Conservation (phyloP, 2,329 filamentous ascomycete genomes). For the Colletotrichum filicis region DNA sequence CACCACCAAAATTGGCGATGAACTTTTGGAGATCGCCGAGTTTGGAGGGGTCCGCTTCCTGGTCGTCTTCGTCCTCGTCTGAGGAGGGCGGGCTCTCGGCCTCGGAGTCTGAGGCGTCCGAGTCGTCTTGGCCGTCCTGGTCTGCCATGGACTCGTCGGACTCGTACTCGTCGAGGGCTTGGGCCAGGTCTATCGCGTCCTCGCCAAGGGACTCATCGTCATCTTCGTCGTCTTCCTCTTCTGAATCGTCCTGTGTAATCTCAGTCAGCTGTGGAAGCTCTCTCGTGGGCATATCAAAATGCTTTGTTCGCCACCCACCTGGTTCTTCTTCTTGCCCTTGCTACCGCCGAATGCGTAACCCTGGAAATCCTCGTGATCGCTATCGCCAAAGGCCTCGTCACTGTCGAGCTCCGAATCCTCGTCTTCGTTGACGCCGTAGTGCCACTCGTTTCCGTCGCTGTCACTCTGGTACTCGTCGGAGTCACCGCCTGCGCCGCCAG, state of each 20-base stretch:
- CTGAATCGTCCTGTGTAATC: constrained; percentile 66
- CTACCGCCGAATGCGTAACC: constrained; percentile 71
- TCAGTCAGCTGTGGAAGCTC: constrained; percentile 53
- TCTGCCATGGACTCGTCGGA: constrained; percentile 58
- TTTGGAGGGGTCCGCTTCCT: constrained; percentile 62
- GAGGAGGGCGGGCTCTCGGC: constrained; percentile 61
- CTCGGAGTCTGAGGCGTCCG: constrained; percentile 55
- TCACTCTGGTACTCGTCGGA: constrained; percentile 81
- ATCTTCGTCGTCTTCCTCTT: constrained; percentile 64
- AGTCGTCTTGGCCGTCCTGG: constrained; percentile 48
- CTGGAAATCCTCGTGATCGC: constrained; percentile 87
- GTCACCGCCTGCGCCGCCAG: constrained; percentile 61
- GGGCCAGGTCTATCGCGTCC: constrained; percentile 69
- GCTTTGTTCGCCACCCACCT: constrained; percentile 12
- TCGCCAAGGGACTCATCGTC: constrained; percentile 69
- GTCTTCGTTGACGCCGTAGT: constrained; percentile 72
- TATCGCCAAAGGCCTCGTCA: constrained; percentile 87
- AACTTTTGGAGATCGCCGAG: constrained; percentile 75
- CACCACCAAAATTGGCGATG: constrained; percentile 73
- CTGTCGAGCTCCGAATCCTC: constrained; percentile 74
- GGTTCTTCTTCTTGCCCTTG: constrained; percentile 47
- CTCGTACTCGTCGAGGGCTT: constrained; percentile 64
- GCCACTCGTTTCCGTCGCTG: constrained; percentile 88
- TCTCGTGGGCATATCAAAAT: background rate
- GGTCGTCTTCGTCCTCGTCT: constrained; percentile 59